Conservation (phyloP, 2,329 filamentous ascomycete species). For the Orbilia oligospora region DNA sequence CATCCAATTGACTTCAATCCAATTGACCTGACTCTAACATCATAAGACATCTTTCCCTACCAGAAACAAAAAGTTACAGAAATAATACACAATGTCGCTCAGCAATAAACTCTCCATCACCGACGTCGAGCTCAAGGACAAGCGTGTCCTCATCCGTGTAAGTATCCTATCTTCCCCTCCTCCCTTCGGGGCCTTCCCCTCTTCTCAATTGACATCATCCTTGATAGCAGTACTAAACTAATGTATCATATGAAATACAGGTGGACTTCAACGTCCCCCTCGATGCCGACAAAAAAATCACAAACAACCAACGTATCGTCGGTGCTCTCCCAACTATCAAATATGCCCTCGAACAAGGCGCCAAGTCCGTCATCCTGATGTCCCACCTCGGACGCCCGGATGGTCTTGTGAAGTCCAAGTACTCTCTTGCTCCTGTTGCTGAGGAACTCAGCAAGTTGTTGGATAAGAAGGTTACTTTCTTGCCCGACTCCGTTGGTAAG, state of each 20-base stretch:
- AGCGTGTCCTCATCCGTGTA: constrained; percentile 97
- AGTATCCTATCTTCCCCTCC: constrained; percentile 67
- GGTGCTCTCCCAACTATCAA: constrained; percentile 96
- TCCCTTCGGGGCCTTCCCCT: constrained; percentile 5
- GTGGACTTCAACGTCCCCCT: constrained; percentile 99
- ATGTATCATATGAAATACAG: constrained; percentile 65
- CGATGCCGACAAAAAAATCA: constrained; percentile 81
- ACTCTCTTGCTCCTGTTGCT: constrained; percentile 92
- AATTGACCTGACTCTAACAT: not conserved
- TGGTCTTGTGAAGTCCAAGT: constrained; percentile 90
- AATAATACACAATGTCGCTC: constrained; percentile 82
- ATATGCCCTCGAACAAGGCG: constrained; percentile 88
- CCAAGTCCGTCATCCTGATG: constrained; percentile 96
- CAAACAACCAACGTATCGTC: constrained; percentile 98
- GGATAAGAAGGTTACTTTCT: constrained; percentile 86
- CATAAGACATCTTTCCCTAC: not conserved
- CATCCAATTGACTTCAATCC: not conserved
- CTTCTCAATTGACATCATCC: not conserved
- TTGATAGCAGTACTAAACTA: not conserved
- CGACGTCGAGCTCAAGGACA: constrained; percentile 97
- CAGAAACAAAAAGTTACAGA: not conserved
- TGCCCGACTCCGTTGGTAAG: constrained; percentile 88
- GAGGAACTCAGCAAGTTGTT: constrained; percentile 92
- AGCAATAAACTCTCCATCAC: constrained; percentile 97
- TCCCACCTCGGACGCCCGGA: constrained; percentile 97